A percentile compares a stretch with the other conserved stretches of the same genome.
Evolutionary conservation across 2,329 filamentous ascomycete genomes (phyloP).

Genomic region (Aspergillus texensis): DNA sequence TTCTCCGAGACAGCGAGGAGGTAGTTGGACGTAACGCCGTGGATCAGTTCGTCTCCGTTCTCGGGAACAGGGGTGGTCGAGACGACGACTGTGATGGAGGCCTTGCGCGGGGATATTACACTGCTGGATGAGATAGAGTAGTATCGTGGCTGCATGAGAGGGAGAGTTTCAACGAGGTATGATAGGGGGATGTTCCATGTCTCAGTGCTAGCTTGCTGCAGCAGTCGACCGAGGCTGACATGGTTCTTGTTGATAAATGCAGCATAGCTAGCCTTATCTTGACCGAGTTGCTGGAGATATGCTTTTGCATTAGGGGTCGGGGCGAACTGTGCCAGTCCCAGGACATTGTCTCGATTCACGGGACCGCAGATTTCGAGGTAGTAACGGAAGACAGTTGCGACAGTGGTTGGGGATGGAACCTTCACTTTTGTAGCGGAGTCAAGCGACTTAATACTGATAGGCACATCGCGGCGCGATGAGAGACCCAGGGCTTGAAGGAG

Average conservation of each 20-base stretch:
- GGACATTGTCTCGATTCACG: constrained; percentile 87
- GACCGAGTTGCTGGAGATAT: constrained; percentile 79
- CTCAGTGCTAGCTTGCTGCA: constrained; percentile 65
- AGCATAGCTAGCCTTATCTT: constrained; percentile 84
- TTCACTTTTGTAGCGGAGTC: constrained; percentile 78
- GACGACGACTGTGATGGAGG: constrained; percentile 83
- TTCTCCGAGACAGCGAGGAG: constrained; percentile 63
- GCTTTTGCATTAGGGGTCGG: constrained; percentile 76
- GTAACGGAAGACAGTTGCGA: constrained; percentile 81
- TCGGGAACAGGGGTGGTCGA: constrained; percentile 74
- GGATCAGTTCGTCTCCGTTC: constrained; percentile 69
- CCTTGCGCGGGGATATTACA: constrained; percentile 49
- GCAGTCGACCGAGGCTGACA: constrained; percentile 60
- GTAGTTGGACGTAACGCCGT: constrained; percentile 92
- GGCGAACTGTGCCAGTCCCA: constrained; percentile 78
- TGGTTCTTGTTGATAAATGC: constrained; percentile 72
- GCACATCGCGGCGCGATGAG: constrained; percentile 28
- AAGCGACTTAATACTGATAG: constrained; percentile 57
- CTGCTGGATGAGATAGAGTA: constrained; percentile 84
- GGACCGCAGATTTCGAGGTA: constrained; percentile 91
- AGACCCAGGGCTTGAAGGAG: constrained; percentile 75
- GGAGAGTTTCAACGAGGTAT: constrained; percentile 81
- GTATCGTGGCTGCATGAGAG: constrained; percentile 88
- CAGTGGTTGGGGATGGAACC: constrained; percentile 87
- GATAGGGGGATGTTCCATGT: constrained; percentile 85